Evolutionary conservation across 2,329 filamentous ascomycete species (phyloP), one percentile per base, ranked within the genome.

Genomic region (Pseudopithomyces chartarum): DNA sequence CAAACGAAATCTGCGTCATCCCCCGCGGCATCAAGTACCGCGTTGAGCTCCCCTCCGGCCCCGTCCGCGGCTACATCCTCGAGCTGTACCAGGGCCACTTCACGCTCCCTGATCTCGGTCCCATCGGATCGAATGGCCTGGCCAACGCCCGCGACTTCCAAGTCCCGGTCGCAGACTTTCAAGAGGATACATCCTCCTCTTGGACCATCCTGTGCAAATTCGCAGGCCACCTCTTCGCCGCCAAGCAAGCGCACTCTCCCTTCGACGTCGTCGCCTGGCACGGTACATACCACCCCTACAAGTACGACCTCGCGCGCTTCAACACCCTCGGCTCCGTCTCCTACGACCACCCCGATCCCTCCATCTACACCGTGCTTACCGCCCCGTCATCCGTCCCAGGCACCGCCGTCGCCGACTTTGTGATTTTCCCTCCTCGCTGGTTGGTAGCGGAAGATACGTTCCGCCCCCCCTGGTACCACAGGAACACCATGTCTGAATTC

Each of bases 181-280:
- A 84, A 54, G 81, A 84, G 64, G 71, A 81, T n/a, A 82, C 83
- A n/a, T 76, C 80, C 32, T 80, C 79, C 0, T 78, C 79, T 48
- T 87, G 87, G 80, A 78, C 80, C 19, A 78, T 90, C 1, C 76
- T 88, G 0, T 83, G 83, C 62, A 90, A 90, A 66, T 82, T 89
- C 44, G 81, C 80, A 1, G 87, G 87, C 1, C 80, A 82, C 40
- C 82, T 89, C 36, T 89, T 87, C 65, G 78, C 76, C 20, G 85
- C 83, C 53, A 81, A 80, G 20, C 88, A 90, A 67, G 79, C 78
- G 20, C 87, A 90, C 68, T 87, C 83, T 2, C 88, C 88, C 0
- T 91, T 90, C 65, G 87, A 90, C 62, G 87, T 90, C 1, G 85
- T 90, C 0, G 87, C 86, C 1, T 90, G 88, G 87, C 87, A 90